Base-by-base conservation (phyloP, 805 yeast species). In the Blastobotrys robertii region DNA sequence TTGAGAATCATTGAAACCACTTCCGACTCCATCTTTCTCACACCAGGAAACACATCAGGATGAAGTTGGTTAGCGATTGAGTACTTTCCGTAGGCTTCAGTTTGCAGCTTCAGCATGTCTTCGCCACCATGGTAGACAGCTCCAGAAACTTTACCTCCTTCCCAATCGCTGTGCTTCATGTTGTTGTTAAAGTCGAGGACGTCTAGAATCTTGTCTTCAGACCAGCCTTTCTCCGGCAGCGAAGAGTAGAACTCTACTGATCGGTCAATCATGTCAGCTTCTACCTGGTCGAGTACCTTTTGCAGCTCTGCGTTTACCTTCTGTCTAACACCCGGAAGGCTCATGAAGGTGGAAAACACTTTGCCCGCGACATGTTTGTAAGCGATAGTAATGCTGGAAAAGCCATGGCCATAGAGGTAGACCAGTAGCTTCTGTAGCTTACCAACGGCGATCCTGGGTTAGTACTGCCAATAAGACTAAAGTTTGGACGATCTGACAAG, bases 11-110 rank as follows among this genome's bases (percentile, higher is more conserved):
- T 92, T 1, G 90, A 69, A 3, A 90, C 97, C 8, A 88, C 85
- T 57, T 92, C 97, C 5, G 95, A 69, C 58, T 90, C 98, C 95
- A 90, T 88, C 61, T 90, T 87, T 35, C 98, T 76, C 6, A 90
- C 84, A 4, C 94, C 97, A 0, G 97, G 98, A 58, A 90, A 90
- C 3, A 87, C 92, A 63, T 90, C 97, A 0, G 98, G 98, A 60
- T 90, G 98, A 41, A 90, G 68, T 64, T 92, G 98, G 64, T 92
- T 90, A 2, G 97, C 86, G 16, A 88, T 87, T 4, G 92, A 76
- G 60, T 76, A 88, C 55, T 73, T 73, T 42, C 77, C 73, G 60
- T 77, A 88, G 0, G 95, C 92, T 43, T 72, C 63, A 7, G 92
- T 66, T 63, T 92, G 97, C 31, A 92, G 66, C 32, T 72, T 66